Base-by-base conservation (phyloP, 805 yeast genomes). In the Myxozyma udenii region DNA sequence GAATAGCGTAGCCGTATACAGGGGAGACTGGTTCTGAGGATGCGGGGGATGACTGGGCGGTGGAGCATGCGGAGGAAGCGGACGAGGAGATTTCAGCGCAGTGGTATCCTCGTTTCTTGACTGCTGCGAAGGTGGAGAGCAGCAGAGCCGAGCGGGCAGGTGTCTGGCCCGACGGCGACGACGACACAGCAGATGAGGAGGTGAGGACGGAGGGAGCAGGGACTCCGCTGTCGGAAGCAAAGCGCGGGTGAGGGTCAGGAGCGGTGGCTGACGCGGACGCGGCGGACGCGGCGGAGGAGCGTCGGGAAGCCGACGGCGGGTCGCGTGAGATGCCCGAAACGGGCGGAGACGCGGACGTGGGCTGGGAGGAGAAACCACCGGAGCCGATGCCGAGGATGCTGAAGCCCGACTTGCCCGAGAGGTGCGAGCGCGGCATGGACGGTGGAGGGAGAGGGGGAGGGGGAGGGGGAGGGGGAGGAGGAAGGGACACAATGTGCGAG, bases 11-110 rank as follows among this genome's bases (percentile, higher is more conserved):
- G 16, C 35, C 48, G 24, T 48, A 43, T 32, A 40, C 21, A 33
- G 53, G 48, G 12, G 49, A 44, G 19, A 26, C 38, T 2, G 53
- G 49, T 30, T 25, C 46, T 21, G 53, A 49, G 32, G 42, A 41
- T 19, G 38, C 9, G 22, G 46, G 51, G 21, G 51, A 47, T 2
- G 50, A 44, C 14, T 28, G 33, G 28, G 45, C 37, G 3, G 43
- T 12, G 16, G 53, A 50, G 38, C 41, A 41, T 4, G 32, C 36
- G 5, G 46, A 33, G 4, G 50, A 50, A 6, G 49, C 39, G 12
- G 53, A 50, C 6, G 41, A 43, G 23, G 51, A 41, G n/a, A 48
- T 33, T 11, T 42, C 51, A 4, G 51, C 51, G 14, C 35, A 41
- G 12, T 35, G 46, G 32, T 22, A 24, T n/a, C 42, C 22, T 18